These are phyloP conservation scores for Rhodotorula sphaerocarpa DNA, from an alignment of 768 basidiomycete genomes.

Conservation along the genomic window DNA sequence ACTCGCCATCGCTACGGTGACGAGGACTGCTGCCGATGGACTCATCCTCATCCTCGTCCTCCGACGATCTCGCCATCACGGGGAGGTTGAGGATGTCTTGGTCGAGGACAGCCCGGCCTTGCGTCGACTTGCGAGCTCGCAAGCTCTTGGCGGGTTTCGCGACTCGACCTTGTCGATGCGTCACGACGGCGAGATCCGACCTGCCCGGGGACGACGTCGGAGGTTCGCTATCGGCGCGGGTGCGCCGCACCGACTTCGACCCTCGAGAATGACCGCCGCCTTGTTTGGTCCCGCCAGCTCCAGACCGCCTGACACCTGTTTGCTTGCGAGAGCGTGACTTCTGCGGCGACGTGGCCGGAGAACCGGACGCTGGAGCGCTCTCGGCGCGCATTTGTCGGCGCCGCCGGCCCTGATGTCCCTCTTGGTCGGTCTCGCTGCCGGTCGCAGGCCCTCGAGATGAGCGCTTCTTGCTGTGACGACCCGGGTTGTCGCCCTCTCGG, in stretches of 20 bases:
- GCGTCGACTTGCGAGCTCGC: not conserved
- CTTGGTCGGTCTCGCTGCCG: no score
- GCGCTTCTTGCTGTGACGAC: no score
- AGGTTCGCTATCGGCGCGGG: slow-evolving; percentile 21
- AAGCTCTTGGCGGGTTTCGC: slow-evolving; percentile 15
- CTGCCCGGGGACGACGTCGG: slow-evolving; percentile 8
- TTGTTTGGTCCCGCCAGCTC: no score
- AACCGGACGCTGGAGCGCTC: slow-evolving; percentile 6
- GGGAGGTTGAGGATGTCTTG: slow-evolving; percentile 17
- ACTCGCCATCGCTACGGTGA: slow-evolving; percentile 11
- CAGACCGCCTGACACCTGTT: no score
- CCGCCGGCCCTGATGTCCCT: not conserved
- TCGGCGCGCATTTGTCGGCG: not conserved
- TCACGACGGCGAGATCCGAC: not conserved
- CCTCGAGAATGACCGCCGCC: not conserved
- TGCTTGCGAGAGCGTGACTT: not conserved
- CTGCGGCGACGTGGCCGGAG: not conserved
- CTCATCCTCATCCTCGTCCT: not conserved
- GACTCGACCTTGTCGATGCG: not conserved
- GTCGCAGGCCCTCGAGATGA: no score
- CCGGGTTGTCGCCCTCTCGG: no score
- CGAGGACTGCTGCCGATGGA: not conserved
- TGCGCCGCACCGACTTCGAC: not conserved
- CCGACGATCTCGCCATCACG: not conserved
- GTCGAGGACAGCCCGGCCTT: slow-evolving; percentile 10